Conservation (phyloP, 371 early-diverging fungal genomes). For the Apophysomyces elegans region DNA sequence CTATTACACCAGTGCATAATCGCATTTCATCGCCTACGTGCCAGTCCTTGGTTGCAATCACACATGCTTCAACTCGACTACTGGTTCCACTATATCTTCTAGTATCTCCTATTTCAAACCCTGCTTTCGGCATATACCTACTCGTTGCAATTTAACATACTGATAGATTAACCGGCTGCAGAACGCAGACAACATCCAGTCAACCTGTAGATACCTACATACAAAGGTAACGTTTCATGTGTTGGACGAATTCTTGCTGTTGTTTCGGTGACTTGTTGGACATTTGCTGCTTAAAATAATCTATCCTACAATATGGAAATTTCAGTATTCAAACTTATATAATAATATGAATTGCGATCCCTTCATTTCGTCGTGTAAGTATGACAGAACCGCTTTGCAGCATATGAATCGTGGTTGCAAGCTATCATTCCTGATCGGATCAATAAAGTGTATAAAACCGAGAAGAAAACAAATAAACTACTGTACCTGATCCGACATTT, state of each 20-base stretch:
- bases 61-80: constrained; percentile 79
- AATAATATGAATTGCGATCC: neutral
- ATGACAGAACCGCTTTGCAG: too few species aligned
- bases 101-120: constrained; percentile 81
- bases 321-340: neutral
- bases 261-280: constrained; percentile 34
- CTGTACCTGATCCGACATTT: neutral
- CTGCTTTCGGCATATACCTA: constrained; percentile 87
- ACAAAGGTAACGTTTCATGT: constrained; percentile 53
- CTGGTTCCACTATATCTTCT: constrained; percentile 70
- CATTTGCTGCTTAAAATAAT: constrained; percentile 43
- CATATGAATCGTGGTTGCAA: too few species aligned
- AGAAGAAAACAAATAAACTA: too few species aligned
- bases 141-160: constrained; percentile 41
- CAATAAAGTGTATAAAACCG: too few species aligned
- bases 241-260: constrained; percentile 46
- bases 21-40: constrained; percentile 75
- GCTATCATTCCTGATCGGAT: too few species aligned
- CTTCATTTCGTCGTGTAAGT: neutral
- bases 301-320: constrained; percentile 31
- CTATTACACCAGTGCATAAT: constrained; percentile 81
- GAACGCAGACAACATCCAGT: neutral
- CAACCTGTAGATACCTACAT: constrained; percentile 39
- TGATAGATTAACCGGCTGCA: too few species aligned
- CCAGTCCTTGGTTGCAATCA: constrained; percentile 84